These are phyloP conservation scores for Sherardia arvensis DNA, from an alignment of 257 asterid genomes.

Conservation along the genomic window DNA sequence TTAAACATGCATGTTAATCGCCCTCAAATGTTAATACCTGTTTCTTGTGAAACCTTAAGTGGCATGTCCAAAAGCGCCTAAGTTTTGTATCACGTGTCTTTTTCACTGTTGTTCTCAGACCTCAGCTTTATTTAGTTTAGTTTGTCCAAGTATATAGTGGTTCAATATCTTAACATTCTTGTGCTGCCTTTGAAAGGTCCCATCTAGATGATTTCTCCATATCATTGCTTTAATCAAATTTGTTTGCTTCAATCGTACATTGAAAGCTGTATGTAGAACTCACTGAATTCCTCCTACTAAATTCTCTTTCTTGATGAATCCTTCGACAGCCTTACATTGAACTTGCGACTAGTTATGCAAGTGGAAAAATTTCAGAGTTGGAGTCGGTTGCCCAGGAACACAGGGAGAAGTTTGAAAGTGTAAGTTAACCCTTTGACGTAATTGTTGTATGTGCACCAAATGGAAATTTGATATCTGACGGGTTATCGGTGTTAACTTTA, in stretches of 20 bases:
- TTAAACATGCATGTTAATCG: neutral
- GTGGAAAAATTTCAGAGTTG: conserved; percentile 75
- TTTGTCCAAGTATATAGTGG: no score
- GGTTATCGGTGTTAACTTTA: neutral
- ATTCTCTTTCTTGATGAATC: neutral
- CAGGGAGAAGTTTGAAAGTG: conserved; percentile 68
- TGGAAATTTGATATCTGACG: neutral
- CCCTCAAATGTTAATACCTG: neutral
- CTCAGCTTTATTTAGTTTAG: neutral
- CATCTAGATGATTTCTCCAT: neutral
- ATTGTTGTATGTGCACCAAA: neutral
- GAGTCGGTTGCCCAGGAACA: conserved; percentile 49
- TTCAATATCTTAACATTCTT: no score
- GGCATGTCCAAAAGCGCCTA: neutral
- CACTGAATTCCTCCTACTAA: conserved; percentile 29
- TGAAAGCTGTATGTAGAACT: conserved; percentile 75
- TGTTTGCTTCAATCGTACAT: neutral
- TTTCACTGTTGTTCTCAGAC: neutral
- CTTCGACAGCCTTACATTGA: conserved; percentile 72
- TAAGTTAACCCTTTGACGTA: conserved; percentile 31
- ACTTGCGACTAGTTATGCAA: conserved; percentile 54
- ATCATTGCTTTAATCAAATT: neutral
- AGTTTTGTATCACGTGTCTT: neutral
- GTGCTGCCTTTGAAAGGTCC: neutral
- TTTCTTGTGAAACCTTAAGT: neutral